Percentiles rank a stretch among this genome's conserved stretches.
phyloP scores from a whole-genome alignment of 2,329 filamentous ascomycete species.

The Colletotrichum horii region DNA sequence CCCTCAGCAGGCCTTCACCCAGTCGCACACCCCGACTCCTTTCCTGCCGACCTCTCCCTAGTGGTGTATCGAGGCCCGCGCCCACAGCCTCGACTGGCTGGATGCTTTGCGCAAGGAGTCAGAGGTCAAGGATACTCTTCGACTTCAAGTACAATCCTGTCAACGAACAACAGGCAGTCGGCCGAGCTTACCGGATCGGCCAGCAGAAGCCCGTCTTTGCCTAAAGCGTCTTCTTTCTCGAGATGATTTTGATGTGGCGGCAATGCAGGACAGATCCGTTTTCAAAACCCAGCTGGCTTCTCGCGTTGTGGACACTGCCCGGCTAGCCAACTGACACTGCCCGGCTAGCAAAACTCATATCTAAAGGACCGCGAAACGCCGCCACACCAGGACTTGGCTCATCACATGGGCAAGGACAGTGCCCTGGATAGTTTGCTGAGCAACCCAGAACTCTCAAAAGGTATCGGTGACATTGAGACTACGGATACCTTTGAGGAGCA shows the following conservation, averaged over 20 bases:
- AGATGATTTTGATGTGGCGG: constrained; percentile 76
- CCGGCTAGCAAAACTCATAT: not conserved
- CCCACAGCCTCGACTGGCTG: too few relatives aligned
- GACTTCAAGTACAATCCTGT: constrained; percentile 84
- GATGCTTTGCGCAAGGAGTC: too few relatives aligned
- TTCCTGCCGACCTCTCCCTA: too few relatives aligned
- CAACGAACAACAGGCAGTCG: constrained; percentile 85
- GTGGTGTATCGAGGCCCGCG: too few relatives aligned
- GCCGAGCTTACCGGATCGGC: constrained; percentile 83
- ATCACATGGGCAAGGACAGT: constrained; percentile 65
- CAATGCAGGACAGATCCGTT: constrained; percentile 73
- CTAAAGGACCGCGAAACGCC: constrained; percentile 59
- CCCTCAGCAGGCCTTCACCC: too few relatives aligned
- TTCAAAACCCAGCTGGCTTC: constrained; percentile 84
- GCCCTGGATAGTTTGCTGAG: constrained; percentile 59
- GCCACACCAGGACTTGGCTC: constrained; percentile 53
- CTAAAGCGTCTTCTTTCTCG: constrained; percentile 77
- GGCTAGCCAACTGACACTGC: too few relatives aligned
- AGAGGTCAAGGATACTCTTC: constrained; percentile 56
- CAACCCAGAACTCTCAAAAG: constrained; percentile 35
- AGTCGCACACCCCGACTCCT: too few relatives aligned
- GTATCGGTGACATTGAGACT: constrained; percentile 63
- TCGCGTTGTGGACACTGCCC: constrained; percentile 71
- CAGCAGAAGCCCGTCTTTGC: constrained; percentile 83
- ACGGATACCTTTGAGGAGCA: constrained; percentile 78